Evolutionary conservation across 768 basidiomycete species (phyloP).

Genomic region (Boletus sp.): DNA sequence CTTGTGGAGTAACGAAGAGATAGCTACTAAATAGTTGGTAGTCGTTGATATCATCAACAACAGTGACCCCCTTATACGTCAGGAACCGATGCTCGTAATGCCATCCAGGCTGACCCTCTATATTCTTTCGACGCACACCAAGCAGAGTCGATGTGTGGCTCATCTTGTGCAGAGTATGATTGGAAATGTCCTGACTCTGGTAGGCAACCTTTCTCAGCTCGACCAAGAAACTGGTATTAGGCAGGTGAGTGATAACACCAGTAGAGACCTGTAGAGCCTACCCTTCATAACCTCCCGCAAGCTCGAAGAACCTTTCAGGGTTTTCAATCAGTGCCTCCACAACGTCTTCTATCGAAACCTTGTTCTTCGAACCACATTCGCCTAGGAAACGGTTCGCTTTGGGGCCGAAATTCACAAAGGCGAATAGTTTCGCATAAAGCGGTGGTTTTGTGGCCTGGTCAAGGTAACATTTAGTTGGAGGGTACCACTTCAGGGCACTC

Average conservation of each 20-base stretch:
- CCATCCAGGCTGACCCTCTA: conserved; percentile 60
- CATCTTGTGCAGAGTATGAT: conserved; percentile 54
- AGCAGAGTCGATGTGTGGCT: conserved; percentile 65
- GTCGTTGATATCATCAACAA: conserved; percentile 79
- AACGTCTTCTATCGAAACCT: conserved; percentile 79
- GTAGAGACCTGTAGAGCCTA: conserved; percentile 33
- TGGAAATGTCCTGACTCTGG: conserved; percentile 50
- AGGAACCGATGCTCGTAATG: conserved; percentile 66
- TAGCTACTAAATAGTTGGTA: conserved; percentile 71
- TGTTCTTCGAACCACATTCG: conserved; percentile 78
- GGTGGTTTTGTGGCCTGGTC: conserved; percentile 46
- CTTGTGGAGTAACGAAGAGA: conserved; percentile 75
- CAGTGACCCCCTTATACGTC: conserved; percentile 59
- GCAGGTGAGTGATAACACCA: neutral
- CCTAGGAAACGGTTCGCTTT: conserved; percentile 77
- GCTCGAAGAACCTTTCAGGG: conserved; percentile 63
- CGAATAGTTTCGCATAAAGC: conserved; percentile 74
- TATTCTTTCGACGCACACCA: conserved; percentile 56
- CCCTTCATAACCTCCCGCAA: conserved; percentile 64
- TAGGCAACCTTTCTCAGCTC: conserved; percentile 81
- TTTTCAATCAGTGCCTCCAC: conserved; percentile 61
- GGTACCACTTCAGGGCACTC: conserved; percentile 38
- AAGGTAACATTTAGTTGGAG: conserved; percentile 65
- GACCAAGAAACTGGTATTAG: conserved; percentile 58
- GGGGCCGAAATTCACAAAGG: conserved; percentile 80